phyloP scores from a whole-genome alignment of 2,329 filamentous ascomycete species.

The Stenocarpella maydis region DNA sequence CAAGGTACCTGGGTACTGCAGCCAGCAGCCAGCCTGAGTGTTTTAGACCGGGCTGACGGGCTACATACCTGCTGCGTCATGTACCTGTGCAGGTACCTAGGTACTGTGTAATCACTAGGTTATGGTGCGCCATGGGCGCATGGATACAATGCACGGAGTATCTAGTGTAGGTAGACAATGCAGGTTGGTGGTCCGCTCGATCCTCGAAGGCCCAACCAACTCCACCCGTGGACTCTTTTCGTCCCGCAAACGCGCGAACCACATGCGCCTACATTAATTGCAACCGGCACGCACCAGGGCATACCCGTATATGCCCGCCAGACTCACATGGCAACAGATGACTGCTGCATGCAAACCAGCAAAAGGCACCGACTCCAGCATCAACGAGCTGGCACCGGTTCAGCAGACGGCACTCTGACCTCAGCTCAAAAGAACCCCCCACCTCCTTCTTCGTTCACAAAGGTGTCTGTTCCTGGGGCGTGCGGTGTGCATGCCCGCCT shows the following conservation, averaged over 20 bases:
- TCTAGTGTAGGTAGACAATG: background rate
- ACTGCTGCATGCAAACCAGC: background rate
- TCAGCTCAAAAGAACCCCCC: slow-evolving; percentile 7
- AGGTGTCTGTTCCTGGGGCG: background rate
- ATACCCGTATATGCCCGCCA: background rate
- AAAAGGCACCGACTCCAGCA: too few species aligned
- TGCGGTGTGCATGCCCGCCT: slow-evolving; percentile 17
- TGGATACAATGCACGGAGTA: too few species aligned
- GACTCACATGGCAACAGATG: background rate
- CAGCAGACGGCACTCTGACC: background rate
- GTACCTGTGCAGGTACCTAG: background rate
- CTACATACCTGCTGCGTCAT: background rate
- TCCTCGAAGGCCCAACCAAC: background rate
- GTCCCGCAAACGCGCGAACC: slow-evolving; percentile 24
- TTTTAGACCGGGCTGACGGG: background rate
- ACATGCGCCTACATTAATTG: slow-evolving; percentile 14
- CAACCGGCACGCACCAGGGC: slow-evolving; percentile 5
- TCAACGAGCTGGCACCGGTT: background rate
- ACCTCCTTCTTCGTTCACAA: background rate
- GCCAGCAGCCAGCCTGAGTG: background rate
- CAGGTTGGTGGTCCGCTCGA: slow-evolving; percentile 20
- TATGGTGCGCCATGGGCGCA: too few species aligned
- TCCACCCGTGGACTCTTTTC: slow-evolving; percentile 22
- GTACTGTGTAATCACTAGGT: too few species aligned
- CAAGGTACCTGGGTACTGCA: background rate